Base-by-base conservation (phyloP, 805 yeast species). In the Starmerella apis region DNA sequence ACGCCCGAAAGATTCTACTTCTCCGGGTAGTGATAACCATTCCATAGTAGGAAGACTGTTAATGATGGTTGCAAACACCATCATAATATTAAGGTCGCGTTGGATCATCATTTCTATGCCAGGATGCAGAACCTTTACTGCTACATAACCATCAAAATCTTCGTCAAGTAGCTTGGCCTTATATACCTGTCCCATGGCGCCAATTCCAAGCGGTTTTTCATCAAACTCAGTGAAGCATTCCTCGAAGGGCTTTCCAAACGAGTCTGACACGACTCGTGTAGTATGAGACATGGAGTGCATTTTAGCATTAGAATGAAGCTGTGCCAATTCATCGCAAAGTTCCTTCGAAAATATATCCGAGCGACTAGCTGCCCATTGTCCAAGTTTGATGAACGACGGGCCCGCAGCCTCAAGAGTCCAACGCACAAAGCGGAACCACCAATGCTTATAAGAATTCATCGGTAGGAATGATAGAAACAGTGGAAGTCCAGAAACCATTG, bases 361-460 rank as follows among this genome's bases (percentile, higher is more conserved):
- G 65, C 99, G 76, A 10, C 95, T 83, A 2, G 96, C 96, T 0
- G 98, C 98, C 99, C 99, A 92, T 69, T 92, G 99, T 3, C 97
- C 98, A 50, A 92, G 74, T 65, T 71, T 70, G 50, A 71, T 68
- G 56, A 71, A 92, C 3, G 95, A 82, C 2, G 97, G 95, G 0
- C 98, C 98, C 0, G 95, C 96, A 16, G 70, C 54, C 65, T 90
- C 95, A 51, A 92, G 77, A 0, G 82, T 69, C 63, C 75, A 65
- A 44, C 86, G 72, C 19, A 90, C 67, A 43, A 78, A 66, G 47
- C 67, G 66, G 65, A 76, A 88, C 96, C 96, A 90, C 19, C 78
- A 36, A 18, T 73, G 13, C 10, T 31, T 33, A 28, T 58, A 1
- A 84, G 76, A 1, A 45, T 37, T 18, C 16, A 27, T 27, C 64